Evolutionary conservation across 192 early-diverging fungal genomes (phyloP).

Genomic region (Rhizophagus clarus): DNA sequence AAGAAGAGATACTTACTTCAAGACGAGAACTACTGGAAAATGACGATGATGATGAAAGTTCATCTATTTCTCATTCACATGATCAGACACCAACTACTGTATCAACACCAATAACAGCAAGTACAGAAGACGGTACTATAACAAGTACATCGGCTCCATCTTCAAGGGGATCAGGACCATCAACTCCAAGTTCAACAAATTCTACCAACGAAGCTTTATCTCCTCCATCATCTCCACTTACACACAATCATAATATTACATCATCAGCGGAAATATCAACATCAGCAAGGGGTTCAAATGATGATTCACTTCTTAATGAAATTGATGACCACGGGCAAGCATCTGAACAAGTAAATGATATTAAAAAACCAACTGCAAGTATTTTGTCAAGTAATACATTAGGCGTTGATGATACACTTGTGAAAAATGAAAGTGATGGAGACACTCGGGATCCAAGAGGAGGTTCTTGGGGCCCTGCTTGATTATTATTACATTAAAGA

Average conservation of each 20-base stretch:
- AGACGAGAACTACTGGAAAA: not conserved
- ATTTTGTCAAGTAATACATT: not conserved
- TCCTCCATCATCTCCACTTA: not conserved
- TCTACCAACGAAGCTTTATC: not conserved
- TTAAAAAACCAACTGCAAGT: slow-evolving; percentile 7
- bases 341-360: not conserved
- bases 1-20: slow-evolving; percentile 17
- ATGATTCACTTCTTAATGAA: not conserved
- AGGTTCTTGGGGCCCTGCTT: slow-evolving; percentile 5
- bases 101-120: slow-evolving; percentile 6
- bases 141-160: slow-evolving; percentile 14
- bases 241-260: not conserved
- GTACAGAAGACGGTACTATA: slow-evolving; percentile 25
- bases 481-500: not conserved
- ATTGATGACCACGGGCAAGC: not conserved
- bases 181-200: not conserved
- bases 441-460: slow-evolving; percentile 18
- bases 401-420: not conserved
- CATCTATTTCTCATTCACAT: slow-evolving; percentile 1
- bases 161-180: slow-evolving; percentile 4
- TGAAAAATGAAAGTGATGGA: slow-evolving; percentile 13
- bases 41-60: not conserved
- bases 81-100: not conserved
- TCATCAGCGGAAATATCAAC: not conserved
- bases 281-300: not conserved